Evolutionary conservation across 192 early-diverging fungal species (phyloP).

Genomic region (Coemansia interrupta): DNA sequence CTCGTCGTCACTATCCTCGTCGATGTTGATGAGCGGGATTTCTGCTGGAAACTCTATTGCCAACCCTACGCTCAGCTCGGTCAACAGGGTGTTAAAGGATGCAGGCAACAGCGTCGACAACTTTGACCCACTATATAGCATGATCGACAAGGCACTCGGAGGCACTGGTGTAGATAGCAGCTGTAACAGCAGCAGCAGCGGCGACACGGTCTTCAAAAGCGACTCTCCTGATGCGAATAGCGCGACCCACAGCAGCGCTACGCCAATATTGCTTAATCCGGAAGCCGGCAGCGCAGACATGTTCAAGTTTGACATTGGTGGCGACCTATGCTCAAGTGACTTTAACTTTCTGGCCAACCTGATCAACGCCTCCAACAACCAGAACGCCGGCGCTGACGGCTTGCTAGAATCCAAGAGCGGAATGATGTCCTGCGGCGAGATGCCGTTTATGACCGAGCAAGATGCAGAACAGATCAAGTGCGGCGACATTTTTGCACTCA

Average conservation of each 20-base stretch:
- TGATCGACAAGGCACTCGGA: constrained; percentile 11
- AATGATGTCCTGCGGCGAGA: not conserved
- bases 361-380: constrained; percentile 13
- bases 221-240: constrained; percentile 7
- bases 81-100: not conserved
- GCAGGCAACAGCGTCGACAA: not conserved
- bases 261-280: constrained; percentile 2
- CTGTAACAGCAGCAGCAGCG: constrained; percentile 8
- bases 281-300: not conserved
- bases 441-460: not conserved
- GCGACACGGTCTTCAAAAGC: constrained; percentile 10
- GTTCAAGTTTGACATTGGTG: constrained; percentile 11
- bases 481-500: no score
- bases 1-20: constrained; percentile 4
- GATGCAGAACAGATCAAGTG: not conserved
- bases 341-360: constrained; percentile 31
- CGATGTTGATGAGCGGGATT: constrained; percentile 1
- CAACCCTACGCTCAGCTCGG: not conserved
- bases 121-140: constrained; percentile 8
- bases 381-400: not conserved
- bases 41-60: not conserved
- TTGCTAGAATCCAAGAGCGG: not conserved
- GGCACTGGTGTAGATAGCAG: constrained; percentile 1
- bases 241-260: constrained; percentile 1
- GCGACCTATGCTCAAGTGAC: constrained; percentile 6